phyloP scores from a whole-genome alignment of 208 protist genomes.

The Leishmania turanica region DNA sequence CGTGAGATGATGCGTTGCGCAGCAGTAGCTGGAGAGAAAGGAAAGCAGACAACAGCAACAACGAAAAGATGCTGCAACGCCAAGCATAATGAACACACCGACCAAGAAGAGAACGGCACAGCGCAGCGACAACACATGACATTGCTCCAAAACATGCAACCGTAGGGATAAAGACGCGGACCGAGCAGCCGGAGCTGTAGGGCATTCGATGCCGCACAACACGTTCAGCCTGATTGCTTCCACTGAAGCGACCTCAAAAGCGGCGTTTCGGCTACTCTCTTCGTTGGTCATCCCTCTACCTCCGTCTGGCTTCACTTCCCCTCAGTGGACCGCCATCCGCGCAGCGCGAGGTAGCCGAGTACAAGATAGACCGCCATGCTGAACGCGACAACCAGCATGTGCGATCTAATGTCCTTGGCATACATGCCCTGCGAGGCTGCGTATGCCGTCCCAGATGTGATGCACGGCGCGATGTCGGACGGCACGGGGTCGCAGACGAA shows the following conservation, averaged over 20 bases:
- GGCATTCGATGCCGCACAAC: background rate
- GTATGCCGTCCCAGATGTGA: slow-evolving; percentile 48
- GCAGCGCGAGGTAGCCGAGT: slow-evolving; percentile 52
- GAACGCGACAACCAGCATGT: slow-evolving; percentile 25
- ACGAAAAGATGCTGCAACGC: background rate
- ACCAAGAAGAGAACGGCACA: background rate
- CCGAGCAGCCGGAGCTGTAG: background rate
- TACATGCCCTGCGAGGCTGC: slow-evolving; percentile 49
- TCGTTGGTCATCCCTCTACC: background rate
- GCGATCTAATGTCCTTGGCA: slow-evolving; percentile 23
- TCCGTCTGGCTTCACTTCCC: slow-evolving; percentile 15
- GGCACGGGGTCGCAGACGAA: slow-evolving; percentile 35
- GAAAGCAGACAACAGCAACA: background rate
- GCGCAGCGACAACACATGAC: background rate
- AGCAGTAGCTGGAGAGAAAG: background rate
- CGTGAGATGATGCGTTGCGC: background rate
- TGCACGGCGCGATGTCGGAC: slow-evolving; percentile 25
- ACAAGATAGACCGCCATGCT: slow-evolving; percentile 53
- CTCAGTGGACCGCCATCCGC: slow-evolving; percentile 32
- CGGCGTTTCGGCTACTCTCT: background rate
- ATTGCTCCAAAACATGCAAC: background rate
- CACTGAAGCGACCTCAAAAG: background rate
- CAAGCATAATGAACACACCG: background rate
- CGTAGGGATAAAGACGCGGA: background rate
- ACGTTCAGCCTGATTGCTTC: background rate